phyloP scores from a whole-genome alignment of 2,329 filamentous ascomycete genomes.

The Epichloe festucae region DNA sequence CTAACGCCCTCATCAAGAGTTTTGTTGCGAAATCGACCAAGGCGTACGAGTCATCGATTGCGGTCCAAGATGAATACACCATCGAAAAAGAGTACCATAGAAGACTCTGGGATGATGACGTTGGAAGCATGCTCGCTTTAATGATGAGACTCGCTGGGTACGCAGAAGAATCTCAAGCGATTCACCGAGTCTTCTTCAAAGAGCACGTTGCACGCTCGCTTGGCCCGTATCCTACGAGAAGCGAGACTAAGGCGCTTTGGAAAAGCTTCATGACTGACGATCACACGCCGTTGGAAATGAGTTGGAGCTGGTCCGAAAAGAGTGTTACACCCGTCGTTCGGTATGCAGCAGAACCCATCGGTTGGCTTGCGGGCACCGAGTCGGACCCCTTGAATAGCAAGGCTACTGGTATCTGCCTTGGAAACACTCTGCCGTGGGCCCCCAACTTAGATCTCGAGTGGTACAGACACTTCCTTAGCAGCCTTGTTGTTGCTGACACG shows the following conservation, averaged over 20 bases:
- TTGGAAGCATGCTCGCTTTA: neutral
- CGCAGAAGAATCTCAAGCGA: neutral
- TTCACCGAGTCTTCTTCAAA: neutral
- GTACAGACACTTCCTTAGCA: neutral
- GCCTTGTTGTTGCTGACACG: neutral
- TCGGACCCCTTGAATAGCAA: conserved; percentile 10
- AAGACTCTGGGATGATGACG: neutral
- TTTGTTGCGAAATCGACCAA: neutral
- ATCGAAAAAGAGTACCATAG: neutral
- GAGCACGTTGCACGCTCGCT: neutral
- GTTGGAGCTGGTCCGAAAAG: conserved; percentile 21
- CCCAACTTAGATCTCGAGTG: neutral
- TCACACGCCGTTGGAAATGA: conserved; percentile 23
- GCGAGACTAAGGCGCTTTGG: conserved; percentile 11
- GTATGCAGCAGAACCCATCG: conserved; percentile 21
- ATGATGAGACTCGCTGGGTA: neutral
- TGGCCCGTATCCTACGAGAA: neutral
- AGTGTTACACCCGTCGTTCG: conserved; percentile 14
- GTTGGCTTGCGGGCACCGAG: conserved; percentile 12
- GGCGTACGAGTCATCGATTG: neutral
- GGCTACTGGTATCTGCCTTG: neutral
- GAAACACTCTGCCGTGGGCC: neutral
- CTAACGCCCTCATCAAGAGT: neutral
- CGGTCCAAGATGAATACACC: neutral
- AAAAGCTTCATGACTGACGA: conserved; percentile 29